Evolutionary conservation across 805 yeast genomes (phyloP).

Genomic region (Ogataea thermomethanolica): DNA sequence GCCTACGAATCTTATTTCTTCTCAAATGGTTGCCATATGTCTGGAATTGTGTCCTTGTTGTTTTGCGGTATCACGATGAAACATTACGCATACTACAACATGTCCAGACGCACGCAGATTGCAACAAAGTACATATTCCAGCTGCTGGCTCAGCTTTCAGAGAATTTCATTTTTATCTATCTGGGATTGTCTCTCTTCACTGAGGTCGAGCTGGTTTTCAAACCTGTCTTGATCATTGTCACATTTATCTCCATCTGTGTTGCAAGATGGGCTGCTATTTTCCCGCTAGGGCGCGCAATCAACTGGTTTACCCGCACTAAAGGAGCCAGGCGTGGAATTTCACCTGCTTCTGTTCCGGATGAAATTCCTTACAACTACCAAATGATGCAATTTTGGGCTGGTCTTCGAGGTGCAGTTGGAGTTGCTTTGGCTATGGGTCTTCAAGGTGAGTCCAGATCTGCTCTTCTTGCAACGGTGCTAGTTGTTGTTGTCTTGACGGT

Average conservation of each 20-base stretch:
- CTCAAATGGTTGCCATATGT: conserved; percentile 99
- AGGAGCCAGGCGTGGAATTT: conserved; percentile 45
- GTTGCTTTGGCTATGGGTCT: conserved; percentile 98
- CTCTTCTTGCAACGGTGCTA: conserved; percentile 87
- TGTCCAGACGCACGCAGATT: conserved; percentile 95
- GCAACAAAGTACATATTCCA: conserved; percentile 95
- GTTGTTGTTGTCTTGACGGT: conserved; percentile 97
- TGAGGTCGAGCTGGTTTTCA: conserved; percentile 91
- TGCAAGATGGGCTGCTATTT: conserved; percentile 96
- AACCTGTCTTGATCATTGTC: conserved; percentile 87
- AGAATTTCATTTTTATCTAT: conserved; percentile 94
- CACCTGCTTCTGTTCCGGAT: conserved; percentile 50
- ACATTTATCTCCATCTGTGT: conserved; percentile 88
- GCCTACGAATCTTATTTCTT: conserved; percentile 97
- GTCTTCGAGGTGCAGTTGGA: conserved; percentile 97
- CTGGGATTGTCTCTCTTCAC: conserved; percentile 92
- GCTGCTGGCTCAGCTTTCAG: conserved; percentile 89
- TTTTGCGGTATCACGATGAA: conserved; percentile 96
- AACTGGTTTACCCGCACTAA: conserved; percentile 73
- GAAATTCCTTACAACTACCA: conserved; percentile 95
- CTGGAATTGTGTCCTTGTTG: conserved; percentile 91
- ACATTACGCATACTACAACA: conserved; percentile 95
- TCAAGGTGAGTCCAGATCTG: conserved; percentile 88
- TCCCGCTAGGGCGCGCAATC: conserved; percentile 82
- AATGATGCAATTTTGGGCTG: conserved; percentile 99